Base-by-base conservation (phyloP, 768 basidiomycete species). In the Postia placenta region DNA sequence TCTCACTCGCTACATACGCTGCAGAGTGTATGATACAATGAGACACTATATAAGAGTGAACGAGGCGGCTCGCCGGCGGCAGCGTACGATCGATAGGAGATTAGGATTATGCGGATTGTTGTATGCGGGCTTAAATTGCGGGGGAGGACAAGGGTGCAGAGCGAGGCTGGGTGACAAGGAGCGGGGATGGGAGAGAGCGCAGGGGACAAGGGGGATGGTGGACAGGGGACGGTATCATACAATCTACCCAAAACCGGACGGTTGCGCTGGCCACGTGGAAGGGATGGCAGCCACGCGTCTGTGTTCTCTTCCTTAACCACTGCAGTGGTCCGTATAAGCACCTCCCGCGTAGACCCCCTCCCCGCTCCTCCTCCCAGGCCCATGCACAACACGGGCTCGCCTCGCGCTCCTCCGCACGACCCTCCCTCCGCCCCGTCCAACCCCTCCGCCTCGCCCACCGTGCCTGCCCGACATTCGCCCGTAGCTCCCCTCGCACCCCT, bases 401-500 rank as follows among this genome's bases (percentile, higher is more conserved):
- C 45, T 11, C 45, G 17, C 42, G 25, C 42, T 24, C 26, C 42
- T 5, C 28, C 45, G 14, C 24, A 43, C 47, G 48, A 44, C 48
- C 12, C 20, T 7, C 30, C 41, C 28, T 25, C 25, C 45, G 24
- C 47, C 47, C 58, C 55, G 52, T 50, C 49, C 55, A 63, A 61
- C 47, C 58, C 55, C 52, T 40, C 47, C 55, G 51, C 54, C 45
- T 53, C 57, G 45, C 38, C 60, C 58, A 47, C 59, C 58, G 52
- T 52, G 49, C 35, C 56, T 50, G 53, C 69, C 41, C 69, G 75
- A 56, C 76, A 72, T 56, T 76, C 78, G 27, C 76, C 81, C 15
- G 69, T 76, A 41, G 71, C 79, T 3, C 76, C 85, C 47, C 76
- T 91, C 25, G 81, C 84, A 2, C 87, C 87, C 7, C 80, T 90